A percentile compares a stretch with the other conserved stretches of the same genome.
Conservation (phyloP, 2,329 filamentous ascomycete genomes). For the Sodiomyces alkalinus region DNA sequence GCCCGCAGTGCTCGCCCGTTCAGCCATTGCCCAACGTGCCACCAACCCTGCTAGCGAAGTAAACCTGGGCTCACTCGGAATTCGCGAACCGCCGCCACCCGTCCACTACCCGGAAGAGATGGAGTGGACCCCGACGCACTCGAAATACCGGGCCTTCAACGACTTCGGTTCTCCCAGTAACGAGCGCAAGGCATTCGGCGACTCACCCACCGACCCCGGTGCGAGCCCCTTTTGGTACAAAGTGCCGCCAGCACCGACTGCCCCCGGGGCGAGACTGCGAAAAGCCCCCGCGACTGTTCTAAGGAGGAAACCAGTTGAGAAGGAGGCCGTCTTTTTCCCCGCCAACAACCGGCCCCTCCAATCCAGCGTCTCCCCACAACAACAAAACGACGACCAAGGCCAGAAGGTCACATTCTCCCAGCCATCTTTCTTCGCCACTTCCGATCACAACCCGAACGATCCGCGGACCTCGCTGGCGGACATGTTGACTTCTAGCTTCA, state of each 20-base stretch:
- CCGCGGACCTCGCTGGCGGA: constrained; percentile 28
- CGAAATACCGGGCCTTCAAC: constrained; percentile 40
- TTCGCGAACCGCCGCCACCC: constrained; percentile 9
- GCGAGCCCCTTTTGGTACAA: constrained; percentile 51
- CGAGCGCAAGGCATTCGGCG: constrained; percentile 27
- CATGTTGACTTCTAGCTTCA: constrained; percentile 28
- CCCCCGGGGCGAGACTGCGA: constrained; percentile 45
- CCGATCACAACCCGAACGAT: constrained; percentile 16
- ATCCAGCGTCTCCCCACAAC: neutral
- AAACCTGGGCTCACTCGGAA: constrained; percentile 3
- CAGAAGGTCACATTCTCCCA: constrained; percentile 35
- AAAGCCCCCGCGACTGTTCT: constrained; percentile 46
- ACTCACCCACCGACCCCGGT: constrained; percentile 27
- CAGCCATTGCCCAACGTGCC: constrained; percentile 4
- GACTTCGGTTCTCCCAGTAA: constrained; percentile 22
- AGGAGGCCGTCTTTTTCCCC: constrained; percentile 35
- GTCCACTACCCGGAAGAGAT: constrained; percentile 41
- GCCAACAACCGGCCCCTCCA: constrained; percentile 6
- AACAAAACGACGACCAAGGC: neutral
- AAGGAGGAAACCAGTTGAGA: constrained; percentile 26
- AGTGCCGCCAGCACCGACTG: constrained; percentile 52
- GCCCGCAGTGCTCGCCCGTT: constrained; percentile 7
- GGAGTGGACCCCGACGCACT: constrained; percentile 56
- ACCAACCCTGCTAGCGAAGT: neutral
- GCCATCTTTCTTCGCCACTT: constrained; percentile 43